Conservation (phyloP, 257 asterid species). For the Jasminum sambac region DNA sequence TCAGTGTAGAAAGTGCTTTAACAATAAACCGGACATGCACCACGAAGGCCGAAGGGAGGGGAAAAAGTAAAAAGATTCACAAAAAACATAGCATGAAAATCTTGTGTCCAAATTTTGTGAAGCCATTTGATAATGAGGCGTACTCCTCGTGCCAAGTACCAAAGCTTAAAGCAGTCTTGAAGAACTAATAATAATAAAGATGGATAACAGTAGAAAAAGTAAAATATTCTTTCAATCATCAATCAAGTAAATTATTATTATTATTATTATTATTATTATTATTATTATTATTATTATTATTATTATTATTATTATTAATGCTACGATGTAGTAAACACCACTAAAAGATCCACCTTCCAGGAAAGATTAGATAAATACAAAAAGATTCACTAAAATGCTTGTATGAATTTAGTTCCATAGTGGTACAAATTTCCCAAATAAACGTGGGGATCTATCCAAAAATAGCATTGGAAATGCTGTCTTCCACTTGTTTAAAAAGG, state of each 20-base stretch:
- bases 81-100: neutral
- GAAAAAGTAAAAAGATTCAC: too few relatives aligned
- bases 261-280: neutral
- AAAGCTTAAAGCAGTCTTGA: neutral
- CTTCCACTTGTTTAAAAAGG: too few relatives aligned
- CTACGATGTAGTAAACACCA: neutral
- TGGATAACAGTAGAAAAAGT: neutral
- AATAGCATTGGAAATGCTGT: neutral
- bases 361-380: neutral
- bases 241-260: neutral
- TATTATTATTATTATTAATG: neutral
- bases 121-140: neutral
- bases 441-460: neutral
- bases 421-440: neutral
- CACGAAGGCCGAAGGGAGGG: too few relatives aligned
- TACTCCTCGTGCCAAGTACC: neutral
- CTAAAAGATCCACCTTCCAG: neutral
- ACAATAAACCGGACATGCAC: neutral
- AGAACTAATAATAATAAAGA: neutral
- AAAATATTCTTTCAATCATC: neutral
- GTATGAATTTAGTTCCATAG: neutral
- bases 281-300: neutral
- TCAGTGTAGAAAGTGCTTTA: neutral
- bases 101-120: neutral
- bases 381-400: neutral